Conservation (phyloP, 305 asterid species). For the Fraxinus albicans region DNA sequence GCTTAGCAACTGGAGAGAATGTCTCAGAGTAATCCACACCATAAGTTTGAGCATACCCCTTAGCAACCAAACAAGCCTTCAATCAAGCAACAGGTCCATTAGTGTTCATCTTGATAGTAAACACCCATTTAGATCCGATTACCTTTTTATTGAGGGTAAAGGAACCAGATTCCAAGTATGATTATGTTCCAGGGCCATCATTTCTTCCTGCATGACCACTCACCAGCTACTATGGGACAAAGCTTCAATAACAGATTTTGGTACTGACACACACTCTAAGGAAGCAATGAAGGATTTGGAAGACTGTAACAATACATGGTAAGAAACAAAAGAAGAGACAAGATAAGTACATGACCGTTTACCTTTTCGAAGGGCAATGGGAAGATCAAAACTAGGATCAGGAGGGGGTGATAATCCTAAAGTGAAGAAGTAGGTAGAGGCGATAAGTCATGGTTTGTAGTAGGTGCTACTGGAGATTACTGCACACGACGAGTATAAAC, state of each 20-base stretch:
- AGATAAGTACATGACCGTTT: background rate
- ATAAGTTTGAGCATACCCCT: background rate
- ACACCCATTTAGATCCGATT: background rate
- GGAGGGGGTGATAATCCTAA: background rate
- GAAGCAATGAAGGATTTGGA: too few relatives aligned
- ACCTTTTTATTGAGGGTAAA: background rate
- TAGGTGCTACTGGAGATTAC: background rate
- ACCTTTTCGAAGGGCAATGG: background rate
- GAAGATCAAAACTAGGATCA: background rate
- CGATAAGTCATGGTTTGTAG: background rate
- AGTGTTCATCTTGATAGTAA: background rate
- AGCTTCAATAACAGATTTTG: too few relatives aligned
- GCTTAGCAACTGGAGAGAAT: background rate
- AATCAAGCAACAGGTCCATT: background rate
- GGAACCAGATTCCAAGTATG: background rate
- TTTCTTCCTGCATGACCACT: background rate
- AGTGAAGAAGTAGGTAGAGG: background rate
- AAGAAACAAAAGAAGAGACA: background rate
- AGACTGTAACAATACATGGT: too few relatives aligned
- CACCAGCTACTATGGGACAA: too few relatives aligned
- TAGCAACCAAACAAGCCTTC: background rate
- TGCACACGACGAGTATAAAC: background rate
- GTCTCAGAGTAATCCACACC: background rate
- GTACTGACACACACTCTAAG: too few relatives aligned
- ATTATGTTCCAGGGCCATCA: background rate